Evolutionary conservation across 2,329 filamentous ascomycete species (phyloP), one percentile per base, ranked within the genome.

Genomic region (Leptographium galeiforme): DNA sequence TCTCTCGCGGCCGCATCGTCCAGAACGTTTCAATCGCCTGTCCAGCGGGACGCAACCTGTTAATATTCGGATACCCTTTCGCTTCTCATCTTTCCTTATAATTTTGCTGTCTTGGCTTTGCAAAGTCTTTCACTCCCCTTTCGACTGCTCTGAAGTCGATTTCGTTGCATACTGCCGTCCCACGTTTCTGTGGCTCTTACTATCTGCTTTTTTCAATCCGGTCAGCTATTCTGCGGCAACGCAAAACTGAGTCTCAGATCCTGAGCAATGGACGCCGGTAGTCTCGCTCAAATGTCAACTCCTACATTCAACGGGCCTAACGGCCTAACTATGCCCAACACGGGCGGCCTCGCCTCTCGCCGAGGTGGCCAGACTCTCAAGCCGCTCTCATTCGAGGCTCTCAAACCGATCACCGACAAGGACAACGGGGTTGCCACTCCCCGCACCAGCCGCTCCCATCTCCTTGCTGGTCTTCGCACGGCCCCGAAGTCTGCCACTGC

Each of bases 211-310:
- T 32, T 32, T 45, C 14, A 25, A 33, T 14, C 25, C 25, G 43
- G 25, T 6, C 30, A 19, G 43, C 14, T 25, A 32, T 32, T 8
- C 16, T 19, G 14, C 25, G 10, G 12, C 25, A 11, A 16, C 25
- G 25, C 41, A 12, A 6, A 18, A 25, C 25, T 13, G 10, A 19
- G 41, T 25, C 13, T 12, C 41, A 13, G 8, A 45, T 43, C 48
- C 65, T 72, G 73, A 77, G 72, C 70, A 62, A 84, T 94, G 85
- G 86, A 95, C 91, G 84, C 91, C 81, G 91, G 91, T 80, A 89
- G 89, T 93, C 88, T 95, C 77, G 85, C 89, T 93, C 89, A 94
- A 80, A 97, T 97, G 91, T 87, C 89, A 75, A 91, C 89, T 77
- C 87, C 84, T 76, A 79, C 84, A 70, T 87, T 87, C 69, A 73